Evolutionary conservation across 495 filamentous ascomycete genomes (phyloP).

Genomic region (Margaritispora aquatica): DNA sequence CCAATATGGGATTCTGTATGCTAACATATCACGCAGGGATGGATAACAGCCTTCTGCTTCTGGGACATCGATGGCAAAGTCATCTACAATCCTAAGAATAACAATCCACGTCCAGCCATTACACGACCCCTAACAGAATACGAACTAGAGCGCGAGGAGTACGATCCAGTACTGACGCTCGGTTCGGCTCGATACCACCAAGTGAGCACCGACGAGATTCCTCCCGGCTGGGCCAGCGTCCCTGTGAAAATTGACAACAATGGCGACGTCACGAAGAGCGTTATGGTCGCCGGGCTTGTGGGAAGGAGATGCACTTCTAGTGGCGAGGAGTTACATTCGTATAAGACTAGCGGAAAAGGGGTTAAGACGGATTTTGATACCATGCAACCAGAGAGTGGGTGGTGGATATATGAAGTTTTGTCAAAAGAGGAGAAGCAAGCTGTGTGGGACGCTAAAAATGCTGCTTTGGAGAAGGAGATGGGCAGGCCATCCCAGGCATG

Average conservation of each 20-base stretch:
- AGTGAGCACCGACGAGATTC: conserved; percentile 20
- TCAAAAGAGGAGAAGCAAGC: background rate
- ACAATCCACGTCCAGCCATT: background rate
- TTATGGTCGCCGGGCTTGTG: conserved; percentile 31
- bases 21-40: conserved; percentile 21
- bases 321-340: conserved; percentile 1
- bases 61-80: conserved; percentile 29
- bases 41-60: conserved; percentile 38
- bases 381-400: conserved; percentile 27
- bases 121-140: background rate
- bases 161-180: background rate
- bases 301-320: conserved; percentile 24
- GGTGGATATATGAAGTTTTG: conserved; percentile 24
- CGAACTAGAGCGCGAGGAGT: background rate
- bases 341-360: background rate
- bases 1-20: background rate
- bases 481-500: too few species aligned
- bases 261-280: conserved; percentile 18
- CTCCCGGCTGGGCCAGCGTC: conserved; percentile 24
- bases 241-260: conserved; percentile 28
- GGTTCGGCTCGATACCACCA: conserved; percentile 20
- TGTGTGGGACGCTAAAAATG: too few species aligned
- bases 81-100: conserved; percentile 7
- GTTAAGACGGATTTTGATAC: conserved; percentile 24
- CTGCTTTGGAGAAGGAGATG: too few species aligned